These are phyloP conservation scores for Pneumocystis sp. DNA, from an alignment of 1,139 yeast genomes.

Conservation along the genomic window DNA sequence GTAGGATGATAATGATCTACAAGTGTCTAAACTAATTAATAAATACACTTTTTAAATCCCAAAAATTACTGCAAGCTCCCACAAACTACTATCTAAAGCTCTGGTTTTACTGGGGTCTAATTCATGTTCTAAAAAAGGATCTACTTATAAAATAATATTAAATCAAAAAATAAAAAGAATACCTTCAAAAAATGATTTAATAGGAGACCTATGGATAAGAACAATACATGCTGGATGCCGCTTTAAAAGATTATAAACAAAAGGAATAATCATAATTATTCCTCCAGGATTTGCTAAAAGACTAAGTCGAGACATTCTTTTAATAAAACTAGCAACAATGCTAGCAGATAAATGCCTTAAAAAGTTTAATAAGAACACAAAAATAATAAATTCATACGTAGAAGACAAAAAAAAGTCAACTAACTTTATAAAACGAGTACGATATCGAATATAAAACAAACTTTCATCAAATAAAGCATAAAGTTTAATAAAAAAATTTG, in stretches of 20 bases:
- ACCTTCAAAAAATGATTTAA: conserved; percentile 21
- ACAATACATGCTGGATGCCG: conserved; percentile 91
- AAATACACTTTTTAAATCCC: background rate
- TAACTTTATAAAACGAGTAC: conserved; percentile 77
- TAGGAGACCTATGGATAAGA: conserved; percentile 46
- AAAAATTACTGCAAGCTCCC: conserved; percentile 55
- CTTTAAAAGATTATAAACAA: conserved; percentile 72
- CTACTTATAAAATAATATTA: conserved; percentile 22
- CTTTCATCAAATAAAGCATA: conserved; percentile 63
- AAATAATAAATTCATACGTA: conserved; percentile 25
- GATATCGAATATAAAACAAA: conserved; percentile 59
- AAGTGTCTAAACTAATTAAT: conserved; percentile 25
- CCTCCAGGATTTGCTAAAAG: conserved; percentile 82
- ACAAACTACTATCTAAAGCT: conserved; percentile 72
- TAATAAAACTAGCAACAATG: conserved; percentile 78
- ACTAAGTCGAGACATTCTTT: conserved; percentile 59
- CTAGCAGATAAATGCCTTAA: conserved; percentile 55
- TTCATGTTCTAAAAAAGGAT: conserved; percentile 48
- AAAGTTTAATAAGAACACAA: background rate
- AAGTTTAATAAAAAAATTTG: conserved; percentile 71
- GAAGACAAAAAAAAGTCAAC: conserved; percentile 75
- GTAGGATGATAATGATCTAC: conserved; percentile 92
- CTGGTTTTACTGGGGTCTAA: conserved; percentile 59
- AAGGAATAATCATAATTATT: conserved; percentile 74
- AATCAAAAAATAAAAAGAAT: background rate